Conservation (phyloP, 495 filamentous ascomycete species). For the Annulohypoxylon maeteangense region DNA sequence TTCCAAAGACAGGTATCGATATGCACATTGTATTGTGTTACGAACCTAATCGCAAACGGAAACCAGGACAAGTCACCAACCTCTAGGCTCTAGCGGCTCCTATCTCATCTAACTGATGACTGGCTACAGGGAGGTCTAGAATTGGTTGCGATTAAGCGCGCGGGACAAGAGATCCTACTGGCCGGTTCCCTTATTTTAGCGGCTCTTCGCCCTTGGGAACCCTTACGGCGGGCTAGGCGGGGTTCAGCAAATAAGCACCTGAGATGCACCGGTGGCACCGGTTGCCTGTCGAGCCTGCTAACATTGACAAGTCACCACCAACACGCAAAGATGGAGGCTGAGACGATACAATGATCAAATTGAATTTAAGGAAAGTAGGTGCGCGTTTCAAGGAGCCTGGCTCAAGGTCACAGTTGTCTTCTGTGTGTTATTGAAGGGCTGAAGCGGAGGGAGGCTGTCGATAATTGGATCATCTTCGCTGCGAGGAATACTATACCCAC, state of each 20-base stretch:
- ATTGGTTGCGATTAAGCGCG: conserved; percentile 45
- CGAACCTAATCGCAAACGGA: background rate
- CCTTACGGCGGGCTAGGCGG: conserved; percentile 19
- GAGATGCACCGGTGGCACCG: conserved; percentile 3
- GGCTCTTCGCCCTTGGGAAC: conserved; percentile 34
- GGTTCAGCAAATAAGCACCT: conserved; percentile 17
- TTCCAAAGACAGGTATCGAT: background rate
- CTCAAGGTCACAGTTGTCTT: background rate
- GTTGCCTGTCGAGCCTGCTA: conserved; percentile 18
- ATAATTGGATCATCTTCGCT: background rate
- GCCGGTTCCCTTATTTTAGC: conserved; percentile 30
- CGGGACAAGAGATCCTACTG: conserved; percentile 43
- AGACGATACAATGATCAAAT: background rate
- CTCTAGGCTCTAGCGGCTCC: conserved; percentile 5
- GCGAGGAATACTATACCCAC: background rate
- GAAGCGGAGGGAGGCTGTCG: background rate
- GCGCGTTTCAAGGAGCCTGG: background rate
- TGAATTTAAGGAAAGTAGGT: background rate
- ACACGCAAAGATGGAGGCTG: background rate
- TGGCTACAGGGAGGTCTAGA: conserved; percentile 19
- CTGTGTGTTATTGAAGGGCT: background rate
- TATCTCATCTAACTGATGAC: conserved; percentile 13
- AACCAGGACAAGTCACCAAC: background rate
- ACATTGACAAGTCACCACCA: conserved; percentile 12
- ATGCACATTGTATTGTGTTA: background rate